Percentiles rank a stretch among this genome's conserved stretches.
Evolutionary conservation across 2,329 filamentous ascomycete genomes (phyloP).

Genomic region (Aspergillus tamarii): DNA sequence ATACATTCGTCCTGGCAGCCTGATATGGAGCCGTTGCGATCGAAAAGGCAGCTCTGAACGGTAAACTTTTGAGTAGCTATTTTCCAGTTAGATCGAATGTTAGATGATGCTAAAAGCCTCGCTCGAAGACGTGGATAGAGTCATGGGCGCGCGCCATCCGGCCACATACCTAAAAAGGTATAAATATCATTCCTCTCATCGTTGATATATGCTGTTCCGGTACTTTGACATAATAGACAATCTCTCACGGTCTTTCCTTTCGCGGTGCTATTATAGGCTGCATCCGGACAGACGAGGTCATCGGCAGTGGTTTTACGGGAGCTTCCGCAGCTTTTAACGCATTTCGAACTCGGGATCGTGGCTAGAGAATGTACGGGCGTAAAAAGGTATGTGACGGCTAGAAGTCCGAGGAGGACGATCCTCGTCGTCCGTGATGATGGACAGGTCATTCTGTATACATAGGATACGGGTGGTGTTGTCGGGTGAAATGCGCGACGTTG

Average conservation of each 20-base stretch:
- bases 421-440: background rate
- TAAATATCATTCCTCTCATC: background rate
- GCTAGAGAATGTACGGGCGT: background rate
- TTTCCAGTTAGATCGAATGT: background rate
- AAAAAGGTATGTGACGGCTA: background rate
- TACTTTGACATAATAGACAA: background rate
- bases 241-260: background rate
- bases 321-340: background rate
- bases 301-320: background rate
- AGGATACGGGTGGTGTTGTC: background rate
- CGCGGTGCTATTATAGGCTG: background rate
- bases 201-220: background rate
- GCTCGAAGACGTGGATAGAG: background rate
- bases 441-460: background rate
- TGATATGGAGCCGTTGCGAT: background rate
- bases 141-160: background rate
- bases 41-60: background rate
- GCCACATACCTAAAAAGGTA: background rate
- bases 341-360: background rate
- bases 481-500: background rate
- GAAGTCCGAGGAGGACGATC: background rate
- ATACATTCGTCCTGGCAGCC: background rate
- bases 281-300: background rate
- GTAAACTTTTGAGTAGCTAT: background rate
- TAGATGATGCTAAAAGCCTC: background rate